phyloP scores from a whole-genome alignment of 768 basidiomycete genomes.

The Harrya chromipes region DNA sequence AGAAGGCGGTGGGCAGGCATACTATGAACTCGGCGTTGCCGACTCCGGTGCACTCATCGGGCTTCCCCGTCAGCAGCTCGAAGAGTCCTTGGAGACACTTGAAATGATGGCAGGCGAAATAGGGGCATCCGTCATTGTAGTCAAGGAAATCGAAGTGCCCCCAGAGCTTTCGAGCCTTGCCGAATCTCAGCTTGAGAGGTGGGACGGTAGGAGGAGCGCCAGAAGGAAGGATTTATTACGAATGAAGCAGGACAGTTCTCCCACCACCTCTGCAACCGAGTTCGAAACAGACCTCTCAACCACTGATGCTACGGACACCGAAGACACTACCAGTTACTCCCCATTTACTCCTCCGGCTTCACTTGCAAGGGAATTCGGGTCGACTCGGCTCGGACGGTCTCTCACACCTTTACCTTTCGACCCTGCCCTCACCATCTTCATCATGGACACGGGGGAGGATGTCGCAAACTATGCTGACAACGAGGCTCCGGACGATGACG shows the following conservation, averaged over 20 bases:
- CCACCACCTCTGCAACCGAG: conserved; percentile 37
- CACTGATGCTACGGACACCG: conserved; percentile 39
- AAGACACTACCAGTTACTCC: conserved; percentile 24
- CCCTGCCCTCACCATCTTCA: conserved; percentile 36
- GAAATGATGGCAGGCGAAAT: conserved; percentile 95
- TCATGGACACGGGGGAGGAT: conserved; percentile 48
- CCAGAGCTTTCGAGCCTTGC: conserved; percentile 41
- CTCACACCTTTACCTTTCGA: conserved; percentile 24
- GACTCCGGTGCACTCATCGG: conserved; percentile 89
- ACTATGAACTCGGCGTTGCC: conserved; percentile 80
- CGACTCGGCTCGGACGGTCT: background rate
- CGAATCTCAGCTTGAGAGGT: conserved; percentile 30
- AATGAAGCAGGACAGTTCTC: conserved; percentile 29
- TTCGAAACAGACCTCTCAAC: conserved; percentile 36
- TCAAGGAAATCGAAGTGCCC: conserved; percentile 84
- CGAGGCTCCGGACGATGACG: conserved; percentile 10
- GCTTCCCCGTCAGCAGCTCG: conserved; percentile 67
- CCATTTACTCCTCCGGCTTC: conserved; percentile 9
- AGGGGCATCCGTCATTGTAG: conserved; percentile 86
- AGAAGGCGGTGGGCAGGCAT: conserved; percentile 80
- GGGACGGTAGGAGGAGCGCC: conserved; percentile 38
- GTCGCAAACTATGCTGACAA: conserved; percentile 30
- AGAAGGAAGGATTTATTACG: conserved; percentile 33
- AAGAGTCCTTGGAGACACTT: conserved; percentile 79
- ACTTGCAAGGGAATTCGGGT: background rate